Evolutionary conservation across 768 basidiomycete genomes (phyloP).

Genomic region (Lepiota venenata): DNA sequence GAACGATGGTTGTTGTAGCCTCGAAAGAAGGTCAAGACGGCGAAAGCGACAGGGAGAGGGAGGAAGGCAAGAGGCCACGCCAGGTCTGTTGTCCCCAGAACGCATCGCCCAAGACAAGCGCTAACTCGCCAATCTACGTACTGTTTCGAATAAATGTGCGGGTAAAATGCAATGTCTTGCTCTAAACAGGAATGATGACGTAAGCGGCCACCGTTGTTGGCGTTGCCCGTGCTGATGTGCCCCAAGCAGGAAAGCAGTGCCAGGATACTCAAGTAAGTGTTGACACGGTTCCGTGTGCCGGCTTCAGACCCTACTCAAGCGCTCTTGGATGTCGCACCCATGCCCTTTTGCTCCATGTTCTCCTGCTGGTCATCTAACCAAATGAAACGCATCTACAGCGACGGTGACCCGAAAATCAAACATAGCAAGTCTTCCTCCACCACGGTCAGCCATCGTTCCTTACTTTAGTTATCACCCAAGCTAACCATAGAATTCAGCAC

Average conservation of each 20-base stretch:
- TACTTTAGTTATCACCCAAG: neutral
- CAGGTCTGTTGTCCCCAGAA: neutral
- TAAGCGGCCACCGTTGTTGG: neutral
- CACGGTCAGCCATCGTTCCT: conserved; percentile 5
- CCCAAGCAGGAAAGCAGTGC: conserved; percentile 12
- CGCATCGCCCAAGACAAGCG: too few species aligned
- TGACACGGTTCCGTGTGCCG: neutral
- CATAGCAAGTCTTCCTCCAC: conserved; percentile 9
- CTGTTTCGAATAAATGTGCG: neutral
- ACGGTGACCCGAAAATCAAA: conserved; percentile 32
- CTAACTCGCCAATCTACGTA: too few species aligned
- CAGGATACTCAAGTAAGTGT: conserved; percentile 3
- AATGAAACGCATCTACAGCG: conserved; percentile 44
- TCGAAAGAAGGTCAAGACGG: conserved; percentile 39
- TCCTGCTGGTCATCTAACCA: conserved; percentile 63
- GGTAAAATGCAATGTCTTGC: neutral
- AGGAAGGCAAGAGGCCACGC: conserved; percentile 2
- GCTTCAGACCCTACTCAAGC: conserved; percentile 14
- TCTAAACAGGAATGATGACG: conserved; percentile 6
- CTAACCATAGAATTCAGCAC: neutral
- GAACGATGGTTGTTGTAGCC: conserved; percentile 22
- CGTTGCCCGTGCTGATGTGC: conserved; percentile 1
- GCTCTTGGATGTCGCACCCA: conserved; percentile 40
- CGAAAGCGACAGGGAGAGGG: conserved; percentile 18
- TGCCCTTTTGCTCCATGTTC: conserved; percentile 54